Conservation (phyloP, 208 protist genomes). For the Phytomonas francai region DNA sequence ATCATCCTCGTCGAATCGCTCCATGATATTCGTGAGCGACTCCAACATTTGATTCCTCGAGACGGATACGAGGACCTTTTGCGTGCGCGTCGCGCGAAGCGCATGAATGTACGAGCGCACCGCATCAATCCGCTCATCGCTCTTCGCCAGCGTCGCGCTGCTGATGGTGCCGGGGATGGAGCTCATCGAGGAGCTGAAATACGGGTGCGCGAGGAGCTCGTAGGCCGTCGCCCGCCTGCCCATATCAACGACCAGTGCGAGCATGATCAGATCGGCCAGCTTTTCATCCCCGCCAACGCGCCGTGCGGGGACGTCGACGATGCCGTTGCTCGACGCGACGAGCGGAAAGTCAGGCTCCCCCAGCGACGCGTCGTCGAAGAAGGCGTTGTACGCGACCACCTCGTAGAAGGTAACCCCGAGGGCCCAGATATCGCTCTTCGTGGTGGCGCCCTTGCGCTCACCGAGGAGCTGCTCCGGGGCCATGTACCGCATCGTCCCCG, state of each 20-base stretch:
- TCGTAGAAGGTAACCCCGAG: slow-evolving; percentile 52
- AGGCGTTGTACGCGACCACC: slow-evolving; percentile 48
- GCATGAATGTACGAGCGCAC: slow-evolving; percentile 58
- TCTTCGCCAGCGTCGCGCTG: slow-evolving; percentile 25
- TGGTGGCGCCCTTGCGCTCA: slow-evolving; percentile 12
- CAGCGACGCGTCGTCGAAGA: slow-evolving; percentile 22
- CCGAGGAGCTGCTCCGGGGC: slow-evolving; percentile 45
- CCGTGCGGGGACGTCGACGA: slow-evolving; percentile 32
- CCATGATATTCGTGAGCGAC: slow-evolving; percentile 43
- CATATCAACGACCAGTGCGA: slow-evolving; percentile 25
- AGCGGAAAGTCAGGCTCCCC: slow-evolving; percentile 26
- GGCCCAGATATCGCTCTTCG: slow-evolving; percentile 50
- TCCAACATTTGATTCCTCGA: slow-evolving; percentile 56
- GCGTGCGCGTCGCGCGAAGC: slow-evolving; percentile 20
- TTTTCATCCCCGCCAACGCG: slow-evolving; percentile 48
- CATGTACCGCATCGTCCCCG: slow-evolving; percentile 52
- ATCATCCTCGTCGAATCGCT: slow-evolving; percentile 28
- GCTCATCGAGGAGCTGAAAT: slow-evolving; percentile 37
- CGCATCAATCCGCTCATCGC: slow-evolving; percentile 50
- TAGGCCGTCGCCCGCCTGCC: slow-evolving; percentile 27
- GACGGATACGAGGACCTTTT: slow-evolving; percentile 52
- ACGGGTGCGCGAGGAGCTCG: slow-evolving; percentile 49
- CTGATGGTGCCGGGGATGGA: not conserved
- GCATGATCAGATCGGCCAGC: slow-evolving; percentile 40
- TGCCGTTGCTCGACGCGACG: slow-evolving; percentile 18